These are phyloP conservation scores for Solanum pennellii DNA, from an alignment of 257 asterid species.

Conservation along the genomic window DNA sequence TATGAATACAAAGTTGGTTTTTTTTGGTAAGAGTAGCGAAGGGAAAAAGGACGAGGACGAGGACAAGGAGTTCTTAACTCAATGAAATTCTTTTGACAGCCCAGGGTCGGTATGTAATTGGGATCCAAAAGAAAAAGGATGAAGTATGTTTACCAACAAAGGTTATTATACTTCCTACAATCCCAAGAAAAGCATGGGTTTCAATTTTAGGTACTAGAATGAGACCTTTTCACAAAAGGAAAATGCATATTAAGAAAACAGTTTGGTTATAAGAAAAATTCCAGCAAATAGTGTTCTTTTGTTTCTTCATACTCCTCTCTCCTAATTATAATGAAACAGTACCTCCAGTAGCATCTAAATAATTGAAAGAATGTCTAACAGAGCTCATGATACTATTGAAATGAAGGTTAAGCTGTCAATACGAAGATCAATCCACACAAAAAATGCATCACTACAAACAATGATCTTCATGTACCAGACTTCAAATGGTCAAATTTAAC, in stretches of 20 bases:
- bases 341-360: background rate
- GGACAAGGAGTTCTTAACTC: background rate
- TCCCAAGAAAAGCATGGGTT: background rate
- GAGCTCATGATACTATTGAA: background rate
- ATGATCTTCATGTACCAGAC: background rate
- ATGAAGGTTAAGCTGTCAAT: background rate
- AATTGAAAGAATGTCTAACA: background rate
- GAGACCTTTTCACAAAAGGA: background rate
- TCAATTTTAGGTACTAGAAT: background rate
- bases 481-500: background rate
- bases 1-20: background rate
- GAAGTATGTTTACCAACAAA: background rate
- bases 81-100: background rate
- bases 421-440: background rate
- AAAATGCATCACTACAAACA: background rate
- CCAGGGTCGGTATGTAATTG: background rate
- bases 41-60: background rate
- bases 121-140: background rate
- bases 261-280: background rate
- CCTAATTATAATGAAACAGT: background rate
- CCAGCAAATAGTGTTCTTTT: background rate
- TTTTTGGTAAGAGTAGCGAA: background rate
- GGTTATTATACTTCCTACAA: background rate
- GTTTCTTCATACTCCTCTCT: background rate
- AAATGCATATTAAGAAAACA: background rate